A percentile compares a stretch with the other conserved stretches of the same genome.
Evolutionary conservation across 202 grass and related monocot genomes (phyloP).

Genomic region (Elaeis oleifera): DNA sequence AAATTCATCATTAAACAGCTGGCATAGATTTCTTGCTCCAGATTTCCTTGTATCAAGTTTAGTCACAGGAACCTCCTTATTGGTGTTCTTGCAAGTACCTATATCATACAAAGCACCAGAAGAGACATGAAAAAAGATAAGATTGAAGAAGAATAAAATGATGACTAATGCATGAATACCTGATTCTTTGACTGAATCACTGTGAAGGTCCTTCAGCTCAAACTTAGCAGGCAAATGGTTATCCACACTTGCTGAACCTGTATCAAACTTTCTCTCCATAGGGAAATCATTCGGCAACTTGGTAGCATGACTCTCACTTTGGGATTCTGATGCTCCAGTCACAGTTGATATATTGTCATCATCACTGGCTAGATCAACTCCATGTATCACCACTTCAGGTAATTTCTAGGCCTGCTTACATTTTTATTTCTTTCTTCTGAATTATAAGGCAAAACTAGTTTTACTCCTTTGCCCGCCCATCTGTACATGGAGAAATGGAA

Average conservation of each 20-base stretch:
- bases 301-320: slow-evolving; percentile 31
- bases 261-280: slow-evolving; percentile 36
- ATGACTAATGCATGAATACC: slow-evolving; percentile 18
- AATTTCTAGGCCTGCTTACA: slow-evolving; percentile 32
- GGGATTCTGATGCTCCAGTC: slow-evolving; percentile 43
- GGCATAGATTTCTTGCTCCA: slow-evolving; percentile 14
- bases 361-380: slow-evolving; percentile 42
- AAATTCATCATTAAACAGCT: slow-evolving; percentile 23
- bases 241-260: slow-evolving; percentile 34
- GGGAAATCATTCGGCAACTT: slow-evolving; percentile 31
- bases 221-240: slow-evolving; percentile 21
- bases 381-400: slow-evolving; percentile 75
- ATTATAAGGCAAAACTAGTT: slow-evolving; percentile 47
- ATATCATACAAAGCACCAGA: slow-evolving; percentile 1
- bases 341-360: slow-evolving; percentile 50
- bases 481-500: slow-evolving; percentile 92
- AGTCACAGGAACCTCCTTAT: slow-evolving; percentile 19
- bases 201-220: slow-evolving; percentile 25
- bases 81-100: slow-evolving; percentile 3
- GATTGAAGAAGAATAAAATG: too few species aligned
- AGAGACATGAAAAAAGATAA: not conserved
- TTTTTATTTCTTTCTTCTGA: slow-evolving; percentile 35
- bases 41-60: slow-evolving; percentile 9
- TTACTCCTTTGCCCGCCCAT: slow-evolving; percentile 77
- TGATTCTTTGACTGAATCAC: slow-evolving; percentile 38